Evolutionary conservation across 2,329 filamentous ascomycete genomes (phyloP), one percentile per base, ranked within the genome.

Genomic region (Pseudonectria foliicola): DNA sequence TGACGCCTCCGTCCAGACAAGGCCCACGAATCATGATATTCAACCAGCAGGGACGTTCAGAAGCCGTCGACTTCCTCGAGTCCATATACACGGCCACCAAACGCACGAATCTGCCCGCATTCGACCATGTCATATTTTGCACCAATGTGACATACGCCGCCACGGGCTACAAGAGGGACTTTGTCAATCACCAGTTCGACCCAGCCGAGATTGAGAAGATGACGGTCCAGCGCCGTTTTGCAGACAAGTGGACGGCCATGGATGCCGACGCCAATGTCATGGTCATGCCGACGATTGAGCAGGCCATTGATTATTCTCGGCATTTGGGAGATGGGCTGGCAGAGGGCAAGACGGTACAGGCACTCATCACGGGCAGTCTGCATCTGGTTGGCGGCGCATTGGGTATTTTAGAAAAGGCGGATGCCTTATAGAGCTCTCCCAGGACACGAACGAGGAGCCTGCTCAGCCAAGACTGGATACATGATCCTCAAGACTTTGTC

Each of bases 51-150:
- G 75, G 72, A 29, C 70, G 73, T 35, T 56, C 62, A 18, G 70
- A 73, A 52, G 64, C 71, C 25, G 57, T 75, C 16, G 61, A 69
- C 35, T 75, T 80, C 32, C 63, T 80, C 10, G 60, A 64, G 13
- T 62, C 63, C 3, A 59, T 79, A 14, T 49, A 66, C 39, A 50
- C 53, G 3, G 56, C 62, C 4, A 54, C 57, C 14, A 46, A 53
- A 26, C 56, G 53, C 38, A 45, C 49, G 0, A 49, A 48, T 10
- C 40, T 43, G 8, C 45, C 57, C 1, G 48, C 62, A 0, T 90
- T 93, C 54, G 77, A 79, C 13, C 78, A 87, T 51, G 85, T 77
- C 33, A 69, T 93, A 33, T 94, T 94, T 64, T 92, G 84, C 56
- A 85, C 84, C 2, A 94, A 94, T 53, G 76, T 75, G 39, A 74